Base-by-base conservation (phyloP, 78 protist genomes). In the Creolimax fragrantissima region DNA sequence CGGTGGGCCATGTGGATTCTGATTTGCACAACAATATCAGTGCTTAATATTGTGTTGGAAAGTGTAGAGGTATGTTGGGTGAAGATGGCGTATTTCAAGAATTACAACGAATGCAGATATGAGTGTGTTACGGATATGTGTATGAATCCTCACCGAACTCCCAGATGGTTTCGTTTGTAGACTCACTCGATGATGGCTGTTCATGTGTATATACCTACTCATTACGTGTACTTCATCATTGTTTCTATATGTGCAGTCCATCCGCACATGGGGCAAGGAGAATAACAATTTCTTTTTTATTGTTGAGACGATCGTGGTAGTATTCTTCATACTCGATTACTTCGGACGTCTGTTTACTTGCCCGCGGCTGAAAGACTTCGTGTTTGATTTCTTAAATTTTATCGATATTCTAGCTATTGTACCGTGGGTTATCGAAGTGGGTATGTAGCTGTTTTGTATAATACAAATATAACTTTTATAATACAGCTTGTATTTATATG, bases 381-480 rank as follows among this genome's bases (percentile, higher is more conserved):
- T 85, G 43, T 6, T 24, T 5, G 90, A 42, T 5, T 44, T 44
- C 84, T 3, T 91, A 67, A 91, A 91, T 4, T 5, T 85, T 3
- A 17, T 91, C 37, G 93, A 89, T 83, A 11, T 93, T 36, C 42
- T 81, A 5, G 91, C 94, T n/a, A 93, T 93, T 44, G 39, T 84
- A 42, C 92, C 93, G 44, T 90, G 32, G 90, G 89, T 58, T 24
- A 58, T 58, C 74, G 74, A 58, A 58, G 74, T 58, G 11, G 74
- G 74, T 58, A 58, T 17, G 74, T 58, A 24, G 39, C 24, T 24
- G n/a, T n/a, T n/a, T n/a, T n/a, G n/a, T n/a, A n/a, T n/a, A n/a
- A n/a, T n/a, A n/a, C n/a, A n/a, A n/a, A n/a, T n/a, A n/a, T n/a
- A n/a, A n/a, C n/a, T n/a, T n/a, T n/a, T n/a, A n/a, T n/a, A n/a